These are phyloP conservation scores for Creolimax fragrantissima DNA, from an alignment of 78 protist genomes.

Conservation along the genomic window DNA sequence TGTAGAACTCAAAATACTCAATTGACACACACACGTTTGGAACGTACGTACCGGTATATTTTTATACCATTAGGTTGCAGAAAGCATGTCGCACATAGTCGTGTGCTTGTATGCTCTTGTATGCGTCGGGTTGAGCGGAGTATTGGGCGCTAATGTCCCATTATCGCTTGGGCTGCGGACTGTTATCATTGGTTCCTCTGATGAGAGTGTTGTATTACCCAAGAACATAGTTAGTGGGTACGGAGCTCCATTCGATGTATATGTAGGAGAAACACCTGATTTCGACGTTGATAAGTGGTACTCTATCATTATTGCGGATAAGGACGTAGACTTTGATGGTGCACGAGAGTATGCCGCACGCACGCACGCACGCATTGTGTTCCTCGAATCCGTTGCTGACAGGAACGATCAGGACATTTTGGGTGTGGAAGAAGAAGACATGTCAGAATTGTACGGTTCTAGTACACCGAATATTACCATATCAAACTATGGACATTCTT, in stretches of 20 bases:
- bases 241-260: background rate
- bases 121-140: too few species aligned
- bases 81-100: too few species aligned
- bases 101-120: too few species aligned
- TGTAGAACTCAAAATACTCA: too few species aligned
- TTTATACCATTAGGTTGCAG: too few species aligned
- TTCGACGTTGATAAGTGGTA: background rate
- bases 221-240: background rate
- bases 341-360: background rate
- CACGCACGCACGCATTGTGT: background rate
- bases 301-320: background rate
- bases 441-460: background rate
- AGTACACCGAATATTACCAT: background rate
- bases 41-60: too few species aligned
- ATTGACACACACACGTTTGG: too few species aligned
- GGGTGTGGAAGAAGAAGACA: background rate
- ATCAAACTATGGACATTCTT: background rate
- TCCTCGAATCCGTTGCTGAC: background rate
- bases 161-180: background rate
- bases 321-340: background rate
- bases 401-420: background rate
- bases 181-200: background rate
- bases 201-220: background rate
- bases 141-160: too few species aligned
- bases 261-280: background rate